Evolutionary conservation across 106 monocot species (phyloP), one percentile per base, ranked within the genome.

Genomic region (Dendrobium chrysotoxum): DNA sequence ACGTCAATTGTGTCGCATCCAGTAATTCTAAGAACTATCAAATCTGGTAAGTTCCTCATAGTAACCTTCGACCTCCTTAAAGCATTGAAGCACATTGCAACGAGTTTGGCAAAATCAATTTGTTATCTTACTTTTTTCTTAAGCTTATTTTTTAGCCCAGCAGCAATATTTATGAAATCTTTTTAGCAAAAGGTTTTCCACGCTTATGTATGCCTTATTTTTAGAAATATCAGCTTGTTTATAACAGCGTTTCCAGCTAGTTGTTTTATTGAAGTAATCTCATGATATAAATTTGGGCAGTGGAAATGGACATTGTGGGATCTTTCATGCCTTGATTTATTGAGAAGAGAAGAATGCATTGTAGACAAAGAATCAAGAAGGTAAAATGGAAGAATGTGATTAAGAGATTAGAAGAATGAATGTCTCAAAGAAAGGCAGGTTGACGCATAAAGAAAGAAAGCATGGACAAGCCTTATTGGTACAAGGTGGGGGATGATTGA

Each of bases 11-110:
- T 64, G 79, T 91, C 67, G 90, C 99, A 77, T 30, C 70, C 20
- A 67, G 23, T 17, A 93, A 93, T 82, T 85, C 95, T 25, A 99
- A 99, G 82, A 99, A 99, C 85, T 99, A 99, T 75, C 99, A 99
- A 83, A 95, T 99, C 53, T 99, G 99, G 99, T 95, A 73, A 86
- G 87, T 13, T 71, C 18, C 13, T 46, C 42, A 15, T 50, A 77
- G 31, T 13, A 25, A 20, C 28, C 28, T 75, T 53, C 23, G 25
- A 25, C 30, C 16, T 53, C 18, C 53, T 35, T 81, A 50, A 23
- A 53, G 1, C 13, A 8, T 75, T 54, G 23, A 81, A 50, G 54
- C 28, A 42, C 57, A 38, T 66, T 66, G 4, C 12, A 41, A 79
- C n/a, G 15, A 67, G 12, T 9, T 10, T 13, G 23, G 31, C 40